phyloP scores from a whole-genome alignment of 202 grass and related monocot species.

The Cymbopogon flexuosus region DNA sequence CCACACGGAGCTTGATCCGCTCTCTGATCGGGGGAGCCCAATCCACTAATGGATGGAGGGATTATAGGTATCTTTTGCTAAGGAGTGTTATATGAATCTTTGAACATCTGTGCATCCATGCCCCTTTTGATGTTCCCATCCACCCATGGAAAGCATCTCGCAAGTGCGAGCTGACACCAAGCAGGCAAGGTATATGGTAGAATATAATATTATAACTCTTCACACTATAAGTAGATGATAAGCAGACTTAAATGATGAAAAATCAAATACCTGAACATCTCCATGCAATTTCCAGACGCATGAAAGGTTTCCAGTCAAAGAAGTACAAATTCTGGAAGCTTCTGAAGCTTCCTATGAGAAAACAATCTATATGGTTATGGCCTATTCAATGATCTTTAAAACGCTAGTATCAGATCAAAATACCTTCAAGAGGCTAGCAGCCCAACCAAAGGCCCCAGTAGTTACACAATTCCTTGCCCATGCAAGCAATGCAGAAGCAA shows the following conservation, averaged over 20 bases:
- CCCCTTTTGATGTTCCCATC: constrained; percentile 32
- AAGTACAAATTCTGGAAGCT: constrained; percentile 58
- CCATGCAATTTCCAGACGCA: constrained; percentile 91
- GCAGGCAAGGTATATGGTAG: constrained; percentile 3
- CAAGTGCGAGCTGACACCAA: constrained; percentile 66
- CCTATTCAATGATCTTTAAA: background rate
- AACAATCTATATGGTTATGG: constrained; percentile 8
- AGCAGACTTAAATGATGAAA: constrained; percentile 16
- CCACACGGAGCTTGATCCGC: no score
- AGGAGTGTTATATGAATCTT: no score
- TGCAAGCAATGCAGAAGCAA: constrained; percentile 80
- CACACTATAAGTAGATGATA: constrained; percentile 15
- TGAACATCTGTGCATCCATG: constrained; percentile 49
- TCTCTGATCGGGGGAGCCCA: no score
- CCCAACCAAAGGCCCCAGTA: constrained; percentile 79
- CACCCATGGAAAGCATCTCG: constrained; percentile 81
- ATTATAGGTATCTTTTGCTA: no score
- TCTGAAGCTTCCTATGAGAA: constrained; percentile 74
- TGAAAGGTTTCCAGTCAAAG: constrained; percentile 63
- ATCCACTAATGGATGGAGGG: no score
- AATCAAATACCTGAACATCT: constrained; percentile 65
- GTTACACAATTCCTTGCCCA: constrained; percentile 70
- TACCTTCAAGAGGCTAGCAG: constrained; percentile 82
- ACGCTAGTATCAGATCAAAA: constrained; percentile 15
- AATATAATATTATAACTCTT: constrained; percentile 26